Base-by-base conservation (phyloP, 148 eudicot species). In the Persicaria maculosa region DNA sequence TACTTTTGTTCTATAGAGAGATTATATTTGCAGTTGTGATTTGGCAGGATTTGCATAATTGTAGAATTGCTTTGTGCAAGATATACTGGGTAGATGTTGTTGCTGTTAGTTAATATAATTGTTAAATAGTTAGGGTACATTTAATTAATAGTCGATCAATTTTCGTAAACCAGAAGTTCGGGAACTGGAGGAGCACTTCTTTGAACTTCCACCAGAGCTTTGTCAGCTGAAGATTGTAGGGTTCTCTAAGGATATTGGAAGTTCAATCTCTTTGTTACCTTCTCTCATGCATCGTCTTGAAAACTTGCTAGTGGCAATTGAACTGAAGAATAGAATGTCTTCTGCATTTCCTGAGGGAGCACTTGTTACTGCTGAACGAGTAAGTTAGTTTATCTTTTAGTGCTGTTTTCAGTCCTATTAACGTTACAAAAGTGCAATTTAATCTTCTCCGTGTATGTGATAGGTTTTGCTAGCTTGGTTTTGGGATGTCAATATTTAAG, bases 201-300 rank as follows among this genome's bases (percentile, higher is more conserved):
- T 95, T 55, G 99, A 92, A 81, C 73, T 95, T 73, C 97, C 97
- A 74, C 97, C 99, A 25, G 99, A 95, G 83, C 78, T 95, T 81
- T 95, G 97, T 81, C 86, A 89, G 76, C 68, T 95, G 79, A 95
- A 92, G 84, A 77, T 92, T 79, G 75, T 86, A 70, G 99, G 97
- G 57, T 88, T 92, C 69, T 90, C 97, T 19, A 92, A 90, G 83
- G 99, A 90, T 40, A 88, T 95, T 43, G 99, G 97, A 84, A 95
- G 99, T 77, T 90, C 99, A 43, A 50, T 92, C 73, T 92, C 97
- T 82, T 76, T 95, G 81, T 83, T 95, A 76, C 99, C 99, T 15
- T 95, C 99, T 74, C 62, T 95, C 72, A 84, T 95, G 93, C 97
- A 92, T 81, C 93, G 93, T 68, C 81, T 95, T 54, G 94, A 95